These are phyloP conservation scores for Amborella trichopoda DNA, from an alignment of 164 flowering plant species.

Conservation along the genomic window DNA sequence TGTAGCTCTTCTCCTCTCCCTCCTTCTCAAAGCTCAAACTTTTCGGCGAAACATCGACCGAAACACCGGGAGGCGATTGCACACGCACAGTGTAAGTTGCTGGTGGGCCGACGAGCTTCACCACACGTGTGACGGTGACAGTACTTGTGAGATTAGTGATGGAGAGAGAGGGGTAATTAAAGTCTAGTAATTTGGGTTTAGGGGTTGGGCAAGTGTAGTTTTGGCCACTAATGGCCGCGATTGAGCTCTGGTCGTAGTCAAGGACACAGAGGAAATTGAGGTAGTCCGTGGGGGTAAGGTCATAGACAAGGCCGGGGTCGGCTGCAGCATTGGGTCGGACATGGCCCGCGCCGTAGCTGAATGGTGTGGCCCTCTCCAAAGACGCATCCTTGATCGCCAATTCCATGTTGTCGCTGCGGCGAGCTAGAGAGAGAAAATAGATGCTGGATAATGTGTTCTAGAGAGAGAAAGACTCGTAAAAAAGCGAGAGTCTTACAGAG, in stretches of 20 bases:
- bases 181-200: neutral
- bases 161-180: neutral
- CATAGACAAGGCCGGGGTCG: slow-evolving; percentile 85
- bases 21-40: neutral
- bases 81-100: slow-evolving; percentile 3
- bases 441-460: slow-evolving; percentile 76
- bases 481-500: too few relatives aligned
- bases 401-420: slow-evolving; percentile 40
- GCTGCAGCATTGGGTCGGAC: slow-evolving; percentile 62
- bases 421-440: slow-evolving; percentile 70
- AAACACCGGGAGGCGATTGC: neutral
- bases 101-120: neutral
- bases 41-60: neutral
- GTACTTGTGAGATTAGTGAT: neutral
- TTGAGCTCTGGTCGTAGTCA: slow-evolving; percentile 30
- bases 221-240: slow-evolving; percentile 22
- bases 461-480: slow-evolving; percentile 57
- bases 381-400: slow-evolving; percentile 31
- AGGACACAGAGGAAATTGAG: slow-evolving; percentile 63
- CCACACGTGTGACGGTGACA: neutral
- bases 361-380: slow-evolving; percentile 57
- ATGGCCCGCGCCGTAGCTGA: slow-evolving; percentile 75
- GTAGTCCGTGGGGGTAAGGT: slow-evolving; percentile 48
- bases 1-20: slow-evolving; percentile 3
- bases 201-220: slow-evolving; percentile 22